Evolutionary conservation across 2,329 filamentous ascomycete genomes (phyloP), one percentile per base, ranked within the genome.

Genomic region (Beauveria pseudobassiana): DNA sequence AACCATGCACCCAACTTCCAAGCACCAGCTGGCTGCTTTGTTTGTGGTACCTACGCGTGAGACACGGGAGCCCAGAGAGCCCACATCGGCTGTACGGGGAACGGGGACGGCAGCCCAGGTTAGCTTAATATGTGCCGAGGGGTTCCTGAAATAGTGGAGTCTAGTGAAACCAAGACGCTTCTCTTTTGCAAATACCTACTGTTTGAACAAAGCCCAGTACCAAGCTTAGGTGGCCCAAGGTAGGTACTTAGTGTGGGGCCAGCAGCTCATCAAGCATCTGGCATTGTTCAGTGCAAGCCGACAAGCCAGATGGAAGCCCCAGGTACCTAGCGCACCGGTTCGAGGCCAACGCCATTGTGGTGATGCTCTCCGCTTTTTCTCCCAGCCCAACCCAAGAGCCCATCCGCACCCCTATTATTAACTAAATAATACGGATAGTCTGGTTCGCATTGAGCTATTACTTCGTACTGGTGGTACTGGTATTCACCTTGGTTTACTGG

Each of bases 131-230:
- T n/a, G n/a, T n/a, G 30, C 50, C n/a, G 58, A 52, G 48, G 14
- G 52, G n/a, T 38, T 46, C 53, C 58, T 49, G 40, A 53, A 53
- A 28, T 28, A 60, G 49, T 60, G 57, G 57, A 20, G 57, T 18
- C 12, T 24, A 2, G 8, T n/a, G n/a, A 34, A 48, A 30, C 42
- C 50, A 54, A 60, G 49, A 48, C 58, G 40, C 9, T 40, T 9
- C 22, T 28, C 28, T 16, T 49, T 28, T 43, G 14, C 12, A 14
- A 49, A 49, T 16, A 48, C 22, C 30, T 16, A 48, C 22, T 20
- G 7, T 38, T 49, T 50, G 14, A 16, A 59, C 48, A 59, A 59
- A 59, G 38, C 28, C 8, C 28, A 30, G 28, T 30, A 28, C 7
- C 9, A 30, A 42, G 43, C 20, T 22, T 49, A 30, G 30, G 34